Evolutionary conservation across 2,329 filamentous ascomycete genomes (phyloP), one percentile per base, ranked within the genome.

Genomic region (Fonsecaea monophora): DNA sequence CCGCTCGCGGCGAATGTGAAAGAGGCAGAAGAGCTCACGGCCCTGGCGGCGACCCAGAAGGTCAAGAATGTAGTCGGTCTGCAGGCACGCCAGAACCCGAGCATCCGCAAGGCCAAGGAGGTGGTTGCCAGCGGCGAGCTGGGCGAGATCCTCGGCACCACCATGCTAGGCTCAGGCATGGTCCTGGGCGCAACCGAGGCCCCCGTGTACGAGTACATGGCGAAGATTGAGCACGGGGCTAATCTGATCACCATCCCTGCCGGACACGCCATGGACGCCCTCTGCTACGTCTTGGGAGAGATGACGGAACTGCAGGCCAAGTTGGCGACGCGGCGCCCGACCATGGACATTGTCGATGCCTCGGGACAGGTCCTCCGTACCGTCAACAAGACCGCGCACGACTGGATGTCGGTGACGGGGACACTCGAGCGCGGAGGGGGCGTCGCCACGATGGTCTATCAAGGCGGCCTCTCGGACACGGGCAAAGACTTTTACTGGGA

Each of bases 111-210:
- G 69, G 37, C 87, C 1, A 78, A 77, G 18, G 75, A 81, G n/a
- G 30, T 87, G 2, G 58, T 89, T 3, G 73, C 71, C 0, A 72
- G 75, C 0, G 84, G 83, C 0, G 75, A 74, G 4, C 81, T 88
- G 34, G 86, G 86, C 0, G 82, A 80, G 50, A 76, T 88, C 0
- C 69, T 87, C 5, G 85, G 84, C 64, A 80, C n/a, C 82, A 86
- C 45, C 37, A 83, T n/a, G 75, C 30, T 58, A 2, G 68, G 37
- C 1, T 35, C 58, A 8, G 62, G 65, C 5, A 38, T 60, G 18
- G 54, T 70, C 1, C 62, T 63, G 18, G 63, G 66, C 18, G 34
- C 53, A 4, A 35, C 40, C 25, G 42, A 60, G 30, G 9, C 30
- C 15, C 30, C 58, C 15, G 58, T 55, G 13, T 45, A 45, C 15